Base-by-base conservation (phyloP, 495 filamentous ascomycete species). In the Tetracladium marchalianum region DNA sequence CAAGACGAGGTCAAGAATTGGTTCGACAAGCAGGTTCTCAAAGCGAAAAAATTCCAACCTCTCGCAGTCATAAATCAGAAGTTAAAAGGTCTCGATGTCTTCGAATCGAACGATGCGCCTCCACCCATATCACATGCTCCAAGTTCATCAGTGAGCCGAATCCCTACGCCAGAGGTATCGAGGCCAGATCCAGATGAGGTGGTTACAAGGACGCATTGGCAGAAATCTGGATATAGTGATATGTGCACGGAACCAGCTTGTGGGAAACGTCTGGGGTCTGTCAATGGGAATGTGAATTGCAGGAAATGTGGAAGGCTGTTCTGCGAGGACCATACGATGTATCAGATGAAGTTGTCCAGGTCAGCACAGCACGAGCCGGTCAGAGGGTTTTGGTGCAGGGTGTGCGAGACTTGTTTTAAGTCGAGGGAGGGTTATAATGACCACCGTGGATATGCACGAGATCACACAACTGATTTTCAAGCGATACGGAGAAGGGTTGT, bases 311-410 rank as follows among this genome's bases (percentile, higher is more conserved):
- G 92, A 0, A 84, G 80, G 51, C 68, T 98, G 31, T 98, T 96
- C 59, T 98, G 92, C 65, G 90, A 97, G 60, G 87, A 93, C 53
- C 93, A 98, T 67, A 96, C 90, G 27, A 95, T 96, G 92, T 98
- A 97, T 56, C 90, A 97, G 67, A 97, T 97, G 85, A 96, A 92
- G 72, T 76, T 98, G 15, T 95, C 87, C 9, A 73, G 90, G 39
- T 81, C 87, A 5, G 92, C 93, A 4, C 76, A 81, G 51, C 87
- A 94, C 68, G 93, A 98, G 52, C 93, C 93, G 0, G 83, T 95
- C 0, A 67, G 93, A 50, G 92, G 92, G 1, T 73, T 90, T 46
- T 98, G 92, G 92, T 93, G 85, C 57, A 66, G 92, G 31, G 90
- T 95, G 4, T 98, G 92, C 60, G 93, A 97, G 64, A 97, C 92